Evolutionary conservation across 1,284 basidiomycete genomes (phyloP).

Genomic region (Pulveroboletus sp.): DNA sequence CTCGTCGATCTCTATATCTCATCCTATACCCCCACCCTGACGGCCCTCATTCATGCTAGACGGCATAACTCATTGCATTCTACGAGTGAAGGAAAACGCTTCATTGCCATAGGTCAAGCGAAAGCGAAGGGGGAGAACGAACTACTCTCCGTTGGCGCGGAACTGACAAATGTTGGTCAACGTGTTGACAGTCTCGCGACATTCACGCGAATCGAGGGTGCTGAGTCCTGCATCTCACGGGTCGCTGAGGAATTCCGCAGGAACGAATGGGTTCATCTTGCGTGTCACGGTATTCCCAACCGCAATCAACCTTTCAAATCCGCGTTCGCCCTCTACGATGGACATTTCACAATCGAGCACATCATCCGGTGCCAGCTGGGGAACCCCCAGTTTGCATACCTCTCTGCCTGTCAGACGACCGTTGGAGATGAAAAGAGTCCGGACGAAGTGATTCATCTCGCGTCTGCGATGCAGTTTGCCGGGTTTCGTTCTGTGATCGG

Average conservation of each 20-base stretch:
- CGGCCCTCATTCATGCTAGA: not conserved
- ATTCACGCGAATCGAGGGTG: not conserved
- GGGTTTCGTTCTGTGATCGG: not conserved
- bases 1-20: not conserved
- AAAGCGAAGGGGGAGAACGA: not conserved
- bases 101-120: not conserved
- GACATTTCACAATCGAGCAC: conserved; percentile 21
- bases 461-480: not conserved
- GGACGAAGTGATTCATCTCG: not conserved
- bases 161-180: not conserved
- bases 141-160: not conserved
- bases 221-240: not conserved
- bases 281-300: conserved; percentile 16
- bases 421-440: no score
- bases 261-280: conserved; percentile 3
- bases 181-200: not conserved
- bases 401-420: conserved; percentile 33
- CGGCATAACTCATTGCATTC: not conserved
- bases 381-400: conserved; percentile 35
- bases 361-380: conserved; percentile 23
- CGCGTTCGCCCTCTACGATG: conserved; percentile 23
- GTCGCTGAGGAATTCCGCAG: conserved; percentile 7
- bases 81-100: not conserved
- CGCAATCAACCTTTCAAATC: conserved; percentile 22
- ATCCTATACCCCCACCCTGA: not conserved